Evolutionary conservation across 306 rosid genomes (phyloP).

Genomic region (barrel medic (Medicago truncatula)): MtrunA17r5.0-ANR NC_053048.1:55962501-55963000

Average conservation of each 20-base stretch:
- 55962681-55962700: slow-evolving; percentile 24
- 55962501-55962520: slow-evolving; percentile 93
- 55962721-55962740: slow-evolving; percentile 24
- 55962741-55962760: slow-evolving; percentile 13
- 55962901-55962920: background rate
- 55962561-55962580: slow-evolving; percentile 57
- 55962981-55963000: background rate
- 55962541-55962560: slow-evolving; percentile 97
- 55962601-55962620: slow-evolving; percentile 39
- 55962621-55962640: slow-evolving; percentile 32
- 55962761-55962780: slow-evolving; percentile 34
- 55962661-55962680: slow-evolving; percentile 15
- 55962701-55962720: slow-evolving; percentile 9
- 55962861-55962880: slow-evolving; percentile 5
- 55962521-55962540: slow-evolving; percentile 91
- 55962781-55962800: slow-evolving; percentile 20
- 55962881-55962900: slow-evolving; percentile 16
- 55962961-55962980: slow-evolving; percentile 9
- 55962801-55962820: slow-evolving; percentile 17
- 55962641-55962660: slow-evolving; percentile 21
- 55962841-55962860: slow-evolving; percentile 5
- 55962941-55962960: slow-evolving; percentile 8
- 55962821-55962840: slow-evolving; percentile 15
- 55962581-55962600: slow-evolving; percentile 10
- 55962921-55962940: background rate